Evolutionary conservation across 306 rosid genomes (phyloP).

Genomic region (Rosa lucieae): DNA sequence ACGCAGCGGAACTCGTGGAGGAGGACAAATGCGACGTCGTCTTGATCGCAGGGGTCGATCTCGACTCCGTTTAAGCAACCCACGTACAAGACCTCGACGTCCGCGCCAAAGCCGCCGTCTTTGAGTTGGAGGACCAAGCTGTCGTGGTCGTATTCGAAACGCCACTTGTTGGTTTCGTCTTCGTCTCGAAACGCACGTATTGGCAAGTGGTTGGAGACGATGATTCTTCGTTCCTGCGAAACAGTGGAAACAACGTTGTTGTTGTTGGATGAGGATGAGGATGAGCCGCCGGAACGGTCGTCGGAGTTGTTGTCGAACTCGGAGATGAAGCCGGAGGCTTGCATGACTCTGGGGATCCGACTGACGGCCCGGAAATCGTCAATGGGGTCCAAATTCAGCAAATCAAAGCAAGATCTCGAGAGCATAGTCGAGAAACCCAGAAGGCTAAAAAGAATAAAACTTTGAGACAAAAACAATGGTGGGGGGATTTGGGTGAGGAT

Average conservation of each 20-base stretch:
- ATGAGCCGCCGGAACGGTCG: neutral
- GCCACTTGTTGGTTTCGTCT: slow-evolving; percentile 22
- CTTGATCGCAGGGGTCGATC: slow-evolving; percentile 47
- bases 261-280: neutral
- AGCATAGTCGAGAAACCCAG: slow-evolving; percentile 37
- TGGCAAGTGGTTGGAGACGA: slow-evolving; percentile 69
- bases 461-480: neutral
- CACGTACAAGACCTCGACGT: slow-evolving; percentile 56
- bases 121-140: slow-evolving; percentile 54
- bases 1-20: slow-evolving; percentile 55
- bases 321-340: slow-evolving; percentile 24
- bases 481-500: neutral
- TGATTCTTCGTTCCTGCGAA: slow-evolving; percentile 34
- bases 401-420: slow-evolving; percentile 55
- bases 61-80: slow-evolving; percentile 51
- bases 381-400: slow-evolving; percentile 47
- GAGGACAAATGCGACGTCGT: slow-evolving; percentile 44
- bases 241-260: slow-evolving; percentile 24
- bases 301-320: slow-evolving; percentile 10
- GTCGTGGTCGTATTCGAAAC: slow-evolving; percentile 59
- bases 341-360: slow-evolving; percentile 29
- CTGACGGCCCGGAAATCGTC: slow-evolving; percentile 37
- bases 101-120: slow-evolving; percentile 48
- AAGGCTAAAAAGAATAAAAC: neutral
- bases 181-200: slow-evolving; percentile 37